Conservation (phyloP, 2,329 filamentous ascomycete species). For the Neopestalotiopsis sp. region DNA sequence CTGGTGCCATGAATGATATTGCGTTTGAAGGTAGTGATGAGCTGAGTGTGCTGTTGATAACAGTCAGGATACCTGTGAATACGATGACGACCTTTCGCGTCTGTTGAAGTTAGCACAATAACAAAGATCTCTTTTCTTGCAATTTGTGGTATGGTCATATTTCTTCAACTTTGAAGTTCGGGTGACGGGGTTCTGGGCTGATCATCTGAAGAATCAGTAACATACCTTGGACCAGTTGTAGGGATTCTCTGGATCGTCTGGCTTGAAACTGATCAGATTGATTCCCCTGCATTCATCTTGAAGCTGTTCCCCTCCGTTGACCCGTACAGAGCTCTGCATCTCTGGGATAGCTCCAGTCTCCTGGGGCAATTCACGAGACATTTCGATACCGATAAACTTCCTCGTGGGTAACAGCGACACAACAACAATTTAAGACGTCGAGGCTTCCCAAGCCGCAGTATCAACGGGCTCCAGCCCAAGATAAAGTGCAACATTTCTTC, state of each 20-base stretch:
- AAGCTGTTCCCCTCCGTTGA: background rate
- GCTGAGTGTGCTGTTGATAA: constrained; percentile 11
- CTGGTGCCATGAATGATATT: constrained; percentile 1
- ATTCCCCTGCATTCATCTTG: background rate
- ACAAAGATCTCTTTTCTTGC: background rate
- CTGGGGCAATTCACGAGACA: background rate
- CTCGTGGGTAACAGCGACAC: too few relatives aligned
- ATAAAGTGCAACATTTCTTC: background rate
- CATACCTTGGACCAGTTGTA: constrained; percentile 15
- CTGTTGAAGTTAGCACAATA: background rate
- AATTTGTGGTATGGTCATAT: background rate
- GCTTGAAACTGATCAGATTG: background rate
- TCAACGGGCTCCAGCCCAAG: background rate
- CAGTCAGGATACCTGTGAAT: constrained; percentile 6
- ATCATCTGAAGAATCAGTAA: background rate
- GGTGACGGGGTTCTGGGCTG: background rate
- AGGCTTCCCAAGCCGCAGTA: background rate
- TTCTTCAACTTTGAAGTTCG: background rate
- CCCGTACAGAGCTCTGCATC: background rate
- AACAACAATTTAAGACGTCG: background rate
- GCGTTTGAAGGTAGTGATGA: constrained; percentile 9
- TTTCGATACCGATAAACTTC: background rate
- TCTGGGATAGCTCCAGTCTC: background rate
- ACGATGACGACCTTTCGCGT: constrained; percentile 10
- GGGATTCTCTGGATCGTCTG: constrained; percentile 9